These are phyloP conservation scores for Radiomyces spectabilis DNA, from an alignment of 192 early-diverging fungal genomes.

Conservation along the genomic window DNA sequence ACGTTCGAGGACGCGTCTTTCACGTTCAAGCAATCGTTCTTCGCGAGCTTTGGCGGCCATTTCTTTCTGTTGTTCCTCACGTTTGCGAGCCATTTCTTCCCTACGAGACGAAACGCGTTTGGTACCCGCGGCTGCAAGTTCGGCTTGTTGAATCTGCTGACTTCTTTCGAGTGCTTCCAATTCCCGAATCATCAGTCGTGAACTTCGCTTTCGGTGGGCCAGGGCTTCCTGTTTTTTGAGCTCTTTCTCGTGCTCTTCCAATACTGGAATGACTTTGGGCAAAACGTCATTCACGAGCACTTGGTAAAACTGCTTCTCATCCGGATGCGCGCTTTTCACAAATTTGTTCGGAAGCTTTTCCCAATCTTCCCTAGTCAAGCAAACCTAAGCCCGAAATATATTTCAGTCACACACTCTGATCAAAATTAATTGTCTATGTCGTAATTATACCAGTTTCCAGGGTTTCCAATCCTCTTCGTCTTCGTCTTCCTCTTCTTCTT, in stretches of 20 bases:
- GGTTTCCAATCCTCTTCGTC: slow-evolving; percentile 43
- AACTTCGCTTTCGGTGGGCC: slow-evolving; percentile 53
- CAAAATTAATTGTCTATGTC: background rate
- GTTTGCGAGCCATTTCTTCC: slow-evolving; percentile 19
- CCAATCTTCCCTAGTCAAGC: slow-evolving; percentile 56
- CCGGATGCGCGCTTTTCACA: slow-evolving; percentile 34
- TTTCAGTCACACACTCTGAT: background rate
- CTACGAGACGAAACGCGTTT: slow-evolving; percentile 15
- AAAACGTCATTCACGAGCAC: slow-evolving; percentile 47
- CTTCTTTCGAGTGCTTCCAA: slow-evolving; percentile 47
- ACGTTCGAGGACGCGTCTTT: slow-evolving; percentile 28
- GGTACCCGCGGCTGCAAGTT: slow-evolving; percentile 8
- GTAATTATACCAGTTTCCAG: slow-evolving; percentile 17
- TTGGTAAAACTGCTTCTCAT: slow-evolving; percentile 51
- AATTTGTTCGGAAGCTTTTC: slow-evolving; percentile 52
- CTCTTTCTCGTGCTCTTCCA: slow-evolving; percentile 54
- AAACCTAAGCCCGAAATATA: slow-evolving; percentile 30
- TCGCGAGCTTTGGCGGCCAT: slow-evolving; percentile 17
- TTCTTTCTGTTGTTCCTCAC: slow-evolving; percentile 19
- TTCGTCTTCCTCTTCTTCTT: slow-evolving; percentile 28
- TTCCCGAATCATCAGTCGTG: slow-evolving; percentile 52
- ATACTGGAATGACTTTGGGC: slow-evolving; percentile 47
- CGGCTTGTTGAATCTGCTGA: slow-evolving; percentile 25
- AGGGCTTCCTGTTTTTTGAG: slow-evolving; percentile 44
- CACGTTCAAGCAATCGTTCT: slow-evolving; percentile 23